Base-by-base conservation (phyloP, 139 green algal species). In the Volvox africanus region DNA sequence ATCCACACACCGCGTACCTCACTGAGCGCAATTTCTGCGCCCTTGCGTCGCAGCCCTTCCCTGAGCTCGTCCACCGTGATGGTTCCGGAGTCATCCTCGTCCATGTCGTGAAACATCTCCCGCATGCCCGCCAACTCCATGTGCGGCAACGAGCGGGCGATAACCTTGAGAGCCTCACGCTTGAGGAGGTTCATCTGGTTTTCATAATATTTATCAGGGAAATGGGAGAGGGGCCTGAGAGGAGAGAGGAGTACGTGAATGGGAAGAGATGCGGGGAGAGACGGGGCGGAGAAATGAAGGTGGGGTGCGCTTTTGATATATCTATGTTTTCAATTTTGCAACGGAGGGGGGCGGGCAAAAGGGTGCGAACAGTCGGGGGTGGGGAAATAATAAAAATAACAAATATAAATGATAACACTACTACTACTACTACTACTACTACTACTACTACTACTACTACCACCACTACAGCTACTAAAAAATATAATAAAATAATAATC, bases 131-230 rank as follows among this genome's bases (percentile, higher is more conserved):
- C 77, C 75, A 97, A 92, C 90, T 96, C 95, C n/a, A 94, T 93
- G 33, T 93, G 86, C 21, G 97, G 95, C 94, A 99, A 80, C 28
- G 68, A 91, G 35, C 85, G 73, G 1, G 92, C 92, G 82, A 94
- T 92, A 19, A 94, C 92, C 92, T 98, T 96, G 89, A 99, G 94
- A 17, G 97, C 98, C 92, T 98, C 93, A 82, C 98, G 97, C 96
- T 99, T 99, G 50, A 99, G 94, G 92, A 97, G 97, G 95, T 99
- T 99, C 96, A 99, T 98, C 80, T 86, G 91, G 44, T 55, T 55
- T 5, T n/a, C n/a, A n/a, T n/a, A n/a, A n/a, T n/a, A n/a, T n/a
- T 55, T 55, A 14, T 55, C 9, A 55, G 44, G 44, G 44, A 9
- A 9, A 9, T 55, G 44, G 44, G 65, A 73, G 21, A 73, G 65